phyloP scores from a whole-genome alignment of 164 flowering plant species.

The Macadamia tetraphylla region DNA sequence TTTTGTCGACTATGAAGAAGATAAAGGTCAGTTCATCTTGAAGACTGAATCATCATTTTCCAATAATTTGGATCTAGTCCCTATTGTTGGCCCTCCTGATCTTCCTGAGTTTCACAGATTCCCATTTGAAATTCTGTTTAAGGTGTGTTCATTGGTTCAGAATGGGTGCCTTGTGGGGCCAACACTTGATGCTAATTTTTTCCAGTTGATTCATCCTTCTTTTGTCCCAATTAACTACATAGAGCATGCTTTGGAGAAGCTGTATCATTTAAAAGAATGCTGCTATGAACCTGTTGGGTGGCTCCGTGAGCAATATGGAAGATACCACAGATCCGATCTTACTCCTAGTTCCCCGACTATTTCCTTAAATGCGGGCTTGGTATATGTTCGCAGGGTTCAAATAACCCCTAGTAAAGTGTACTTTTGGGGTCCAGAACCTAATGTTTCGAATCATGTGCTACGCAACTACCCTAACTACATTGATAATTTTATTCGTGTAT shows the following conservation, averaged over 20 bases:
- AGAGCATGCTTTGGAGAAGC: constrained; percentile 62
- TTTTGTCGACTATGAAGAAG: constrained; percentile 43
- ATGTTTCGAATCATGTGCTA: constrained; percentile 70
- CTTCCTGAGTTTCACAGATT: constrained; percentile 20
- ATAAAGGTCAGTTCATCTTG: constrained; percentile 30
- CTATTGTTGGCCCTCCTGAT: constrained; percentile 44
- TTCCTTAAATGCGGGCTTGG: constrained; percentile 60
- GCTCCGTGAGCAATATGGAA: constrained; percentile 49
- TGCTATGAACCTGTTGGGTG: constrained; percentile 78
- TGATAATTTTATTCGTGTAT: constrained; percentile 73
- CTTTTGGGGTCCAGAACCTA: constrained; percentile 76
- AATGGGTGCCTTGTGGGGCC: constrained; percentile 67
- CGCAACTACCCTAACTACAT: constrained; percentile 40
- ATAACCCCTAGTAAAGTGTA: constrained; percentile 74
- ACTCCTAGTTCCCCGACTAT: constrained; percentile 32
- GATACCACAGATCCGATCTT: constrained; percentile 14
- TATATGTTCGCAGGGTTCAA: constrained; percentile 64
- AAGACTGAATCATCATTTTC: constrained; percentile 38
- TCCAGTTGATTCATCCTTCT: constrained; percentile 48
- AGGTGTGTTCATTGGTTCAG: constrained; percentile 65
- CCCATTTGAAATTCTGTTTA: constrained; percentile 63
- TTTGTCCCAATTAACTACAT: constrained; percentile 24
- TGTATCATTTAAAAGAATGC: constrained; percentile 54
- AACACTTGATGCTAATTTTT: constrained; percentile 46
- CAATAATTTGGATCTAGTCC: constrained; percentile 46